Base-by-base conservation (phyloP, 2,329 filamentous ascomycete species). In the Ramularia endophylla region DNA sequence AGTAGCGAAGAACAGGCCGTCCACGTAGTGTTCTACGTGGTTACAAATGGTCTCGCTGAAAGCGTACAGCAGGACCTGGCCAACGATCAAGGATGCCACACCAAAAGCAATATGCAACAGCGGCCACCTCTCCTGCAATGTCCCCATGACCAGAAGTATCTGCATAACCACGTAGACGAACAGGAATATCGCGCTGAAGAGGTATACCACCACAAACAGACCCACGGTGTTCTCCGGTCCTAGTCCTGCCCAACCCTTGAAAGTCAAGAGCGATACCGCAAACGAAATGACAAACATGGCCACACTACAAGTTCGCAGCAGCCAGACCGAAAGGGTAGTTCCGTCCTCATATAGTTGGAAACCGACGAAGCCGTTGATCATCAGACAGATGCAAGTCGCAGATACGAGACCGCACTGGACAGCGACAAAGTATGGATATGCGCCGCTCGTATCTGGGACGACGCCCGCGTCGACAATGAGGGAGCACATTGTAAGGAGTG, bases 331-430 rank as follows among this genome's bases (percentile, higher is more conserved):
- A 29, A 97, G 71, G 2, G 84, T 83, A 1, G 92, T 98, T 37
- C 92, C 92, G 58, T 98, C 92, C 66, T 98, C 92, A 65, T 98
- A 98, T 9, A 98, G 74, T 67, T 97, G 92, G 67, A 98, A 98
- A 25, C 92, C 92, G 40, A 98, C 90, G 60, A 98, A 98, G 31
- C 92, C 92, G 65, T 97, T 97, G 72, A 98, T 89, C 56, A 97
- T 71, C 41, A 98, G 73, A 63, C 85, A 94, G 18, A 87, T 90
- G 62, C 92, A 83, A 19, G 94, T 75, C 1, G 92, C 87, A 27
- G 87, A 95, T 16, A 81, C 73, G 39, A 98, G 72, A 11, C 90
- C 92, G 49, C 83, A 83, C 59, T 98, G 92, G 5, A 84, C 78
- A 8, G 88, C 85, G 51, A 87, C 85, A 60, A 98, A 95, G 71